phyloP scores from a whole-genome alignment of 345 rosid genomes.

The Alliaria petiolata region DNA sequence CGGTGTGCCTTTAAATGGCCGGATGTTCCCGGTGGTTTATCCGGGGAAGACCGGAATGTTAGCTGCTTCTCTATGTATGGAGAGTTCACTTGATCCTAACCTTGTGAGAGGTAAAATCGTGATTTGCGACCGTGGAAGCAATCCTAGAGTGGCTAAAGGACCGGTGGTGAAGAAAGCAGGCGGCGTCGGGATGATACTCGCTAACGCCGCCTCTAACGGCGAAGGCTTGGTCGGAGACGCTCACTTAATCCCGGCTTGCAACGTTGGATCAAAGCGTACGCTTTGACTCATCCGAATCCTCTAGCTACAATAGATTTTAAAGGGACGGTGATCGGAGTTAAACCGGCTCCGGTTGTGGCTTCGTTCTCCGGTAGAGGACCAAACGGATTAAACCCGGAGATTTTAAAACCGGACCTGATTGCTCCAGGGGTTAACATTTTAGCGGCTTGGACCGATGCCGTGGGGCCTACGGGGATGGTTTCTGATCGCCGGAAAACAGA shows the following conservation, averaged over 20 bases:
- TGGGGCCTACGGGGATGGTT: background rate
- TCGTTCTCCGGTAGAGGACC: constrained; percentile 1
- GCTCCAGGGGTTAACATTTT: background rate
- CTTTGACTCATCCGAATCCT: background rate
- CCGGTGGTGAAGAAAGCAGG: background rate
- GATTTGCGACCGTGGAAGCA: background rate
- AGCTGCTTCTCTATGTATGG: background rate
- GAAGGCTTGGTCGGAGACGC: background rate
- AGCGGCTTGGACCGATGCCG: background rate
- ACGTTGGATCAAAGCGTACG: background rate
- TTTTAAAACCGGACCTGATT: background rate
- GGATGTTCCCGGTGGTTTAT: background rate
- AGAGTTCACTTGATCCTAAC: background rate
- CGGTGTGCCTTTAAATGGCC: background rate
- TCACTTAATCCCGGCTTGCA: background rate
- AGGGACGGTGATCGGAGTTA: background rate
- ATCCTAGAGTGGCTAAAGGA: background rate
- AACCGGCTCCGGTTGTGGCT: background rate
- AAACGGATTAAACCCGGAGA: background rate
- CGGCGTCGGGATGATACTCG: background rate
- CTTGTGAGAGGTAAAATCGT: background rate
- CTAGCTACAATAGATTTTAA: background rate
- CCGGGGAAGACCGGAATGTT: background rate
- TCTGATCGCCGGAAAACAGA: background rate
- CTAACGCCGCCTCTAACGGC: background rate